Conservation (phyloP, 108 stramenopile species). For the Nannochloropsis granulata region DNA sequence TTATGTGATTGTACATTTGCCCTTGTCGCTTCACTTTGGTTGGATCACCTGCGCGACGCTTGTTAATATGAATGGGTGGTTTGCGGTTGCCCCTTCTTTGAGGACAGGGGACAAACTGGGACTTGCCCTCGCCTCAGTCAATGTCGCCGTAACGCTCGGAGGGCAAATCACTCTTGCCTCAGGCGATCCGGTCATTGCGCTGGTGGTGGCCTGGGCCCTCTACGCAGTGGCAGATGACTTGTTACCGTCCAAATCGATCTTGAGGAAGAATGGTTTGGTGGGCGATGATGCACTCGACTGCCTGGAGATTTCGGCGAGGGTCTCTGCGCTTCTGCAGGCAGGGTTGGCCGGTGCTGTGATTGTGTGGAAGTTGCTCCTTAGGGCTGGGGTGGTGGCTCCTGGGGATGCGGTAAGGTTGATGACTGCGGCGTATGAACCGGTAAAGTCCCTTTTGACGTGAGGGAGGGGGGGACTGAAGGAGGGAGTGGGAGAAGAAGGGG, state of each 20-base stretch:
- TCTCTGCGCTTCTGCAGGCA: background rate
- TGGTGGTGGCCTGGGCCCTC: conserved; percentile 26
- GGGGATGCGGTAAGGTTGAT: background rate
- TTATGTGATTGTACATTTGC: conserved; percentile 3
- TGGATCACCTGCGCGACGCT: conserved; percentile 25
- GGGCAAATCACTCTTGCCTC: background rate
- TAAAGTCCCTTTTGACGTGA: background rate
- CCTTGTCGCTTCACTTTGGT: conserved; percentile 27
- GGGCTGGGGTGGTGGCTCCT: background rate
- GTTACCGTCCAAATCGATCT: background rate
- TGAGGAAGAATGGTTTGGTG: background rate
- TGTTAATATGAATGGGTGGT: conserved; percentile 17
- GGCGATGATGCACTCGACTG: background rate
- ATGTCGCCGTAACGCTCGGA: background rate
- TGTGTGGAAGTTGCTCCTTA: background rate
- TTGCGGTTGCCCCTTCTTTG: background rate
- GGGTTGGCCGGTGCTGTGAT: background rate
- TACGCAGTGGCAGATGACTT: conserved; percentile 3
- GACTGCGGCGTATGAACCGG: background rate
- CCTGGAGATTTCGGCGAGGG: background rate
- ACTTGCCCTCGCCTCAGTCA: background rate
- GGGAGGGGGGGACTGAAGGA: background rate
- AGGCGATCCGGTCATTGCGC: background rate
- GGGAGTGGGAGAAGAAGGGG: too few species aligned
- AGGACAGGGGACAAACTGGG: background rate